These are phyloP conservation scores for Euphrasia arctica DNA, from an alignment of 305 asterid species.

Conservation along the genomic window DNA sequence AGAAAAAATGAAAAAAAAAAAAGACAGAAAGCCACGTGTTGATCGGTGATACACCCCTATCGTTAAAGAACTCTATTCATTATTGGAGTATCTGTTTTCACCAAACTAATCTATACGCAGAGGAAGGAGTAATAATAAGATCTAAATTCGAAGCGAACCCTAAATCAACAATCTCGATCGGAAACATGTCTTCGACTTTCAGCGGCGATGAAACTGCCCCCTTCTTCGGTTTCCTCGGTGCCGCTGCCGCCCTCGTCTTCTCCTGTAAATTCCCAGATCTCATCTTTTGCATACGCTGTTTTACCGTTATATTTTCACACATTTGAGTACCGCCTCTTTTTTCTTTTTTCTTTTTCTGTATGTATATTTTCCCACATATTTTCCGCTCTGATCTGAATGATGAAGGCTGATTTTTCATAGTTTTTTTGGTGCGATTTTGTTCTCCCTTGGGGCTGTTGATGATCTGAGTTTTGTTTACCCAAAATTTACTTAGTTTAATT, in stretches of 20 bases:
- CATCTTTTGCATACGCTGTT: conserved; percentile 6
- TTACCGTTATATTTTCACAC: not conserved
- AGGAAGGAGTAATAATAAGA: conserved; percentile 14
- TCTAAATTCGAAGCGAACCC: conserved; percentile 29
- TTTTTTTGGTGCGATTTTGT: not conserved
- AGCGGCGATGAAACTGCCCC: conserved; percentile 80
- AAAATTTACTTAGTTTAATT: conserved; percentile 4
- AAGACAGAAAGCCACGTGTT: conserved; percentile 32
- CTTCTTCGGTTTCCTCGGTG: conserved; percentile 59
- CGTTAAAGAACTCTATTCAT: conserved; percentile 26
- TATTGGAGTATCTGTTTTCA: conserved; percentile 11
- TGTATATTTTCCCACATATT: not conserved
- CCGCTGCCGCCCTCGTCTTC: conserved; percentile 57
- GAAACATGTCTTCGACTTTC: conserved; percentile 45
- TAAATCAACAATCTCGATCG: conserved; percentile 18
- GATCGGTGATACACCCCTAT: conserved; percentile 15
- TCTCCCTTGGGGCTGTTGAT: not conserved
- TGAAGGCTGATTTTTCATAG: not conserved
- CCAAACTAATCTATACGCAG: conserved; percentile 23
- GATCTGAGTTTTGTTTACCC: not conserved
- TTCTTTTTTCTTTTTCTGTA: not conserved
- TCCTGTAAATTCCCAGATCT: conserved; percentile 42
- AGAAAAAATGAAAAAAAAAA: no score
- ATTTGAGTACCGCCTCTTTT: not conserved
- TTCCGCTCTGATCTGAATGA: conserved; percentile 14